Conservation (phyloP, 2,329 filamentous ascomycete genomes). For the Stemphylium beticola region DNA sequence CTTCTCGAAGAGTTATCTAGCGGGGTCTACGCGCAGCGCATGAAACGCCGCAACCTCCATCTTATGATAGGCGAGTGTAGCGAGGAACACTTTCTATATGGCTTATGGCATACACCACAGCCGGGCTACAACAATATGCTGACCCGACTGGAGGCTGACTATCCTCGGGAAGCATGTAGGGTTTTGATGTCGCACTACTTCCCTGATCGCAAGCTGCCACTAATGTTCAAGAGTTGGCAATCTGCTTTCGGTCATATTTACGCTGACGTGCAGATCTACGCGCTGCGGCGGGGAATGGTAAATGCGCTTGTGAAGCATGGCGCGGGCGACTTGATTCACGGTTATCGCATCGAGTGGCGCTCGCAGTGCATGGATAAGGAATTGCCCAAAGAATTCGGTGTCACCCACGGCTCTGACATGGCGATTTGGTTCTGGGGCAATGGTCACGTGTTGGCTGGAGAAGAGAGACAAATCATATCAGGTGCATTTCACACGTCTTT, state of each 20-base stretch:
- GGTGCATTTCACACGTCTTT: conserved; percentile 49
- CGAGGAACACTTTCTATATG: conserved; percentile 62
- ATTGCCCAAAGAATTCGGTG: conserved; percentile 57
- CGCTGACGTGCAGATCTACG: conserved; percentile 63
- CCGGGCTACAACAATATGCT: conserved; percentile 52
- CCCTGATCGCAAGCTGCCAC: conserved; percentile 48
- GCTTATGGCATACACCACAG: conserved; percentile 56
- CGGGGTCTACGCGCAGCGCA: conserved; percentile 55
- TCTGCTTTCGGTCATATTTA: conserved; percentile 63
- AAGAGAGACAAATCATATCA: conserved; percentile 54
- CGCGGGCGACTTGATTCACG: conserved; percentile 54
- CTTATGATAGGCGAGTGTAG: conserved; percentile 62
- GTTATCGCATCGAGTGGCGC: conserved; percentile 63
- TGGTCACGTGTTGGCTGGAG: conserved; percentile 48
- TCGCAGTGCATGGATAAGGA: conserved; percentile 53
- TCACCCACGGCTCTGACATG: conserved; percentile 62
- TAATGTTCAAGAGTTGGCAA: conserved; percentile 53
- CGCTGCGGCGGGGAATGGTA: conserved; percentile 59
- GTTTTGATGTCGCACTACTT: conserved; percentile 56
- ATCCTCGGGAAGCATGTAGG: conserved; percentile 54
- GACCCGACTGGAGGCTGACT: conserved; percentile 59
- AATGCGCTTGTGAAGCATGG: conserved; percentile 53
- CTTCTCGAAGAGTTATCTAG: conserved; percentile 57
- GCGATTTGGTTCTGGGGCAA: conserved; percentile 64
- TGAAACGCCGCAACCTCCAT: conserved; percentile 55